Base-by-base conservation (phyloP, 495 filamentous ascomycete genomes). In the Echria macrotheca region DNA sequence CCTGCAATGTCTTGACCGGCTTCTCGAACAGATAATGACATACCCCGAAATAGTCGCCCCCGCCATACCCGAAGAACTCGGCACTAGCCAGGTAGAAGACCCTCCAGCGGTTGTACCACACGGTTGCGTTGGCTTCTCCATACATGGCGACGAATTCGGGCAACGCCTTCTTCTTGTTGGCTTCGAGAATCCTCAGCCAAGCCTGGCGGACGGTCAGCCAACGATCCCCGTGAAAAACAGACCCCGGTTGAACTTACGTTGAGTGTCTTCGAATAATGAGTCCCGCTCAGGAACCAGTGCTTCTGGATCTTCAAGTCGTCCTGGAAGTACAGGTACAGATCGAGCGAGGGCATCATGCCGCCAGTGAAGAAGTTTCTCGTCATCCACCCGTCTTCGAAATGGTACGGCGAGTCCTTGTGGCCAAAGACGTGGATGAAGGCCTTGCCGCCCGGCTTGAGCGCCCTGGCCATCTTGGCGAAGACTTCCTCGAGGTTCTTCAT, bases 301-400 rank as follows among this genome's bases (percentile, higher is more conserved):
- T 74, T 68, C 63, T 70, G 47, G 24, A 86, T 52, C 18, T 57
- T 71, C 48, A 85, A 55, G 54, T 85, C 75, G n/a, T 59, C 58
- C 66, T 85, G 82, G 53, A 85, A 85, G 54, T 77, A 82, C 18
- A 80, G 66, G 24, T 85, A 65, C 44, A 86, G 55, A 58, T 85
- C 82, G n/a, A 77, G 73, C 17, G 73, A 78, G 5, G 75, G 78
- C 82, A 86, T 86, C 2, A 80, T 85, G 3, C 82, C 82, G 15
- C 82, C 82, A 6, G 78, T 80, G 59, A 86, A 86, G 63, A 86
- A 86, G 55, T 83, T 66, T 44, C 67, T 70, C 36, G 76, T 83
- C 82, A 86, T 86, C 82, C 82, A 86, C n/a, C 82, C 82, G 14
- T 75, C 72, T 43, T 82, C 79, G 54, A 77, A 85, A 54, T 85